Evolutionary conservation across 192 early-diverging fungal species (phyloP), one percentile per base, ranked within the genome.

Genomic region (Podila horticola): DNA sequence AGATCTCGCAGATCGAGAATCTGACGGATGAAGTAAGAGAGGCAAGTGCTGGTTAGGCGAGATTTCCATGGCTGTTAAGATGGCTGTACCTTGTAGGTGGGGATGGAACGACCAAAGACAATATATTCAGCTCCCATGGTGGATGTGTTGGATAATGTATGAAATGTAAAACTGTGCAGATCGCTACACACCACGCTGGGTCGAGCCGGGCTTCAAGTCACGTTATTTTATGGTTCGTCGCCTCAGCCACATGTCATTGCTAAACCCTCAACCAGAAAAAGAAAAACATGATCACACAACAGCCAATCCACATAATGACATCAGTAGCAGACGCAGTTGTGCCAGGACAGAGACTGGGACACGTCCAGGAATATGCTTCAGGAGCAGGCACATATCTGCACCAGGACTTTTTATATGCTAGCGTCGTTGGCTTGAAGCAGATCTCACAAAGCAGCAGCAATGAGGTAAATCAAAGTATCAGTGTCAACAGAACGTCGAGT

Each of bases 341-440:
- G 3, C 95, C 95, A 5, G 95, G 95, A n/a, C 91, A 92, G 34
- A 88, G 92, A 26, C 85, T 96, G 8, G 93, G 95, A 1, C 86
- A 88, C 58, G 82, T 88, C 13, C 85, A 88, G 65, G 93, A 94
- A 62, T 92, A 89, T 66, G 84, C 69, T 19, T 84, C 92, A 4
- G 94, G 94, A 31, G 29, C 85, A 19, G 94, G 94, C 15, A 94
- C 92, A 34, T 96, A 94, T 74, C 83, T 85, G 9, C 87, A 90
- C 20, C 90, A 91, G 52, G 92, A 90, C 30, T 85, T 90, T 51
- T 77, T 96, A 41, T 95, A 94, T 76, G 86, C 93, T 6, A 89
- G 86, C 67, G 87, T 87, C 20, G 86, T 91, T 41, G 88, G 85
- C 3, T 20, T 85, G 2, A 84, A 85, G 45, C 59, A 82, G 52